Evolutionary conservation across 192 early-diverging fungal species (phyloP).

Genomic region (Cladochytrium replicatum): DNA sequence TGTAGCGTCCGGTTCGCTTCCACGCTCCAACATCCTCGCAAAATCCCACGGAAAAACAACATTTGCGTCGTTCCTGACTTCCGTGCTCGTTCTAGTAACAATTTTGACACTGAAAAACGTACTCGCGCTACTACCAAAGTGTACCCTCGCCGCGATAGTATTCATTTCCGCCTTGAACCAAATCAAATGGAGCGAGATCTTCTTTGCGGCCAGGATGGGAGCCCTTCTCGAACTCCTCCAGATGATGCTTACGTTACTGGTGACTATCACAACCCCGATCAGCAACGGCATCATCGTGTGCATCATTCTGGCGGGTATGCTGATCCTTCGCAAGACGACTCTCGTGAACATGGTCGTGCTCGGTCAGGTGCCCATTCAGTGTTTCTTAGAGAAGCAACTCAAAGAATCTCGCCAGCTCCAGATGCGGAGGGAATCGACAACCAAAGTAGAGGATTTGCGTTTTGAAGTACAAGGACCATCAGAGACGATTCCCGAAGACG

Average conservation of each 20-base stretch:
- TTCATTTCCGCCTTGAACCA: slow-evolving; percentile 70
- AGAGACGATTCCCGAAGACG: too few relatives aligned
- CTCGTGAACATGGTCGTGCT: slow-evolving; percentile 18
- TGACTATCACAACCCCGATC: slow-evolving; percentile 19
- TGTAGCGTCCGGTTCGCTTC: slow-evolving; percentile 74
- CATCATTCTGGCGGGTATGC: slow-evolving; percentile 14
- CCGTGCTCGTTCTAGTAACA: slow-evolving; percentile 57
- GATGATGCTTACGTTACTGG: slow-evolving; percentile 18
- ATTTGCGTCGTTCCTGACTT: slow-evolving; percentile 63
- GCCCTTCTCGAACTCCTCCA: slow-evolving; percentile 10
- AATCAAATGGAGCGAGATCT: slow-evolving; percentile 65
- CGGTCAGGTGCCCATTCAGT: slow-evolving; percentile 16
- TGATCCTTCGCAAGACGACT: slow-evolving; percentile 25
- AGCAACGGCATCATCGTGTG: slow-evolving; percentile 21
- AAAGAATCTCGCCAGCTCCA: too few relatives aligned
- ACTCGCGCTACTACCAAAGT: slow-evolving; percentile 66
- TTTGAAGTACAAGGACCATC: too few relatives aligned
- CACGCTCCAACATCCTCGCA: slow-evolving; percentile 84
- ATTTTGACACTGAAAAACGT: slow-evolving; percentile 61
- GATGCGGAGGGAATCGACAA: too few relatives aligned
- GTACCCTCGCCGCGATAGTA: slow-evolving; percentile 72
- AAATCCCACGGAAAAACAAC: slow-evolving; percentile 72
- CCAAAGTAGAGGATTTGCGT: too few relatives aligned
- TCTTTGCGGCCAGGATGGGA: slow-evolving; percentile 45
- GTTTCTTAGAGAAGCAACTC: too few relatives aligned